Conservation (phyloP, 2,329 filamentous ascomycete species). For the Coniochaeta sp. region DNA sequence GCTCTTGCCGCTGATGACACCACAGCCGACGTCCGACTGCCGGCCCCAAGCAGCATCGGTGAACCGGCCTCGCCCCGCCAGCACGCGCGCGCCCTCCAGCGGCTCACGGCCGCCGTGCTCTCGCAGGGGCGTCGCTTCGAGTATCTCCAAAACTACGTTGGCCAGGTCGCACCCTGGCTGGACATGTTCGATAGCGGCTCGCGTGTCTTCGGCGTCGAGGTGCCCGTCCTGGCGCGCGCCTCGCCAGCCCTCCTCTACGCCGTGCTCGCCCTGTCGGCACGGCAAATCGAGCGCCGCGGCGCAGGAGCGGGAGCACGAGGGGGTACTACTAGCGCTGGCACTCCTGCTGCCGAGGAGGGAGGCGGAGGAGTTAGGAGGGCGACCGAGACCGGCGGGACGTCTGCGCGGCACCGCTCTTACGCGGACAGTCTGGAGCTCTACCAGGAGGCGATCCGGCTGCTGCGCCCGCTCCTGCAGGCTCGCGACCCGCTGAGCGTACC, state of each 20-base stretch:
- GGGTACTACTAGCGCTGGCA: too few species aligned
- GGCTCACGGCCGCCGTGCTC: too few species aligned
- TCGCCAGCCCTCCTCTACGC: constrained; percentile 41
- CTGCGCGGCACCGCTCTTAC: too few species aligned
- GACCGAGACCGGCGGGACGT: too few species aligned
- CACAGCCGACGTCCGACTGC: neutral
- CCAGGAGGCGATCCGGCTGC: constrained; percentile 41
- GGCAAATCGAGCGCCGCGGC: constrained; percentile 44
- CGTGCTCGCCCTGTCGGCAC: constrained; percentile 46
- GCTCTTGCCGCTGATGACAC: neutral
- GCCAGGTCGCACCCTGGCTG: constrained; percentile 15
- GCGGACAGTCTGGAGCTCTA: constrained; percentile 50
- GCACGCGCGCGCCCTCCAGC: too few species aligned
- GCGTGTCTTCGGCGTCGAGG: constrained; percentile 44
- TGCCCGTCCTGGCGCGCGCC: constrained; percentile 40
- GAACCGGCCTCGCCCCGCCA: too few species aligned
- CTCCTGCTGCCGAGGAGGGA: too few species aligned
- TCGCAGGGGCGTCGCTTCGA: neutral
- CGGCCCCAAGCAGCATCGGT: neutral
- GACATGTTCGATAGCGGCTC: constrained; percentile 51
- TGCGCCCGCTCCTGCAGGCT: constrained; percentile 25
- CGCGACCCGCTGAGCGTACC: constrained; percentile 25
- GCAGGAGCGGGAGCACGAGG: constrained; percentile 26
- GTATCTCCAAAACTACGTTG: neutral
- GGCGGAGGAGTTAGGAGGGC: too few species aligned